Evolutionary conservation across 805 yeast genomes (phyloP), one percentile per base, ranked within the genome.

Genomic region (Myxozyma neotropica): DNA sequence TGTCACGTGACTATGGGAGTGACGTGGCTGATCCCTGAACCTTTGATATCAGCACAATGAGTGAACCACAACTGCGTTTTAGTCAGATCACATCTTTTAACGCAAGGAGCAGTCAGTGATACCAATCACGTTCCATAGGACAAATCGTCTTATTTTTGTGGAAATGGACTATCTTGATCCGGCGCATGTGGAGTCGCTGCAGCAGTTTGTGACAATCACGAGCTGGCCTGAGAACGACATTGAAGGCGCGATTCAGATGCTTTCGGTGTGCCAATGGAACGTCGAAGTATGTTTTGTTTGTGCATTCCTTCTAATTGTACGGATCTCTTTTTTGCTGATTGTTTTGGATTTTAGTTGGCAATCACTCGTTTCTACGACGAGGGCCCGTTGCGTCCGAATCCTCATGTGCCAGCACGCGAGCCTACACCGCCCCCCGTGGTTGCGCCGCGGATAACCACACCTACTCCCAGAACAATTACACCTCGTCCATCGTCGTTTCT

Each of bases 191-290:
- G 69, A 65, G 50, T 15, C 54, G 29, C 58, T 71, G 56, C 67
- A 67, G 53, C 67, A 69, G 59, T 73, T 74, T 49, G 61, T 69
- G 42, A 70, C 70, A 36, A 66, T 74, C 38, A 72, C 76, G n/a
- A 67, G 67, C 53, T 71, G 74, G 72, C 55, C 63, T 31, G 66
- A 64, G 24, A 56, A 65, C 26, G 70, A 71, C 50, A 60, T 61
- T 17, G 68, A 65, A 1, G 66, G 65, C 26, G 76, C 75, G 13
- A 58, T 65, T 21, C 65, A 61, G 45, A 57, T 74, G 42, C 68
- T 75, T 49, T 62, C 68, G 39, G 63, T 73, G 3, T 59, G 73
- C 6, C 69, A 71, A 23, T 78, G 81, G 80, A 70, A 76, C 62
- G 66, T 78, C 31, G 47, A 43, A 7, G n/a, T n/a, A n/a, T n/a